Evolutionary conservation across 2,329 filamentous ascomycete species (phyloP).

Genomic region (Colletotrichum echinochloae): DNA sequence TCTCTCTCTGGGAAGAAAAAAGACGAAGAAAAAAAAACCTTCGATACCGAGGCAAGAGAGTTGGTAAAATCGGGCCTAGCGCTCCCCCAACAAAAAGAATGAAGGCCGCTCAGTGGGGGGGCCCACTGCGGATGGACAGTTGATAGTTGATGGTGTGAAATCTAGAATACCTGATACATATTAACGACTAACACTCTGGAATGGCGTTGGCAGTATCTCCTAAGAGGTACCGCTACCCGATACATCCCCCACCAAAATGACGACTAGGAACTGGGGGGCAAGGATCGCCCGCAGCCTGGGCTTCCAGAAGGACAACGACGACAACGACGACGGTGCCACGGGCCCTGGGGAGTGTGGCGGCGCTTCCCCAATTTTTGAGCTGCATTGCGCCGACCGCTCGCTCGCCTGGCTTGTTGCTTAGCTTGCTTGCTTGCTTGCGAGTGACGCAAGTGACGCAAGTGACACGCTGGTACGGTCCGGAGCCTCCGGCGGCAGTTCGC

Average conservation of each 20-base stretch:
- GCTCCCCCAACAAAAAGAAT: conserved; percentile 40
- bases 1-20: background rate
- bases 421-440: too few species aligned
- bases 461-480: conserved; percentile 6
- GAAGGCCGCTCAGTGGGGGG: conserved; percentile 26
- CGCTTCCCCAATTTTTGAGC: conserved; percentile 5
- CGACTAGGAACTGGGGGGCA: conserved; percentile 31
- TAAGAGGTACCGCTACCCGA: background rate
- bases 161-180: conserved; percentile 2
- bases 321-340: background rate
- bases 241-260: background rate
- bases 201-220: background rate
- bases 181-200: background rate
- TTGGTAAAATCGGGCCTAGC: conserved; percentile 26
- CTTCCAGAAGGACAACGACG: conserved; percentile 34
- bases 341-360: background rate
- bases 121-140: conserved; percentile 22
- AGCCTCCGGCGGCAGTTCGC: conserved; percentile 15
- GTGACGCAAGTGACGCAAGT: too few species aligned
- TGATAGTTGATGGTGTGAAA: conserved; percentile 23
- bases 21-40: conserved; percentile 28
- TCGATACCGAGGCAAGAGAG: conserved; percentile 14
- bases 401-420: background rate
- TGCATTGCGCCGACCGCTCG: conserved; percentile 4
- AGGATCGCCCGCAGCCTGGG: conserved; percentile 8